Evolutionary conservation across 257 asterid genomes (phyloP), one percentile per base, ranked within the genome.

Genomic region (Rauvolfia tetraphylla): DNA sequence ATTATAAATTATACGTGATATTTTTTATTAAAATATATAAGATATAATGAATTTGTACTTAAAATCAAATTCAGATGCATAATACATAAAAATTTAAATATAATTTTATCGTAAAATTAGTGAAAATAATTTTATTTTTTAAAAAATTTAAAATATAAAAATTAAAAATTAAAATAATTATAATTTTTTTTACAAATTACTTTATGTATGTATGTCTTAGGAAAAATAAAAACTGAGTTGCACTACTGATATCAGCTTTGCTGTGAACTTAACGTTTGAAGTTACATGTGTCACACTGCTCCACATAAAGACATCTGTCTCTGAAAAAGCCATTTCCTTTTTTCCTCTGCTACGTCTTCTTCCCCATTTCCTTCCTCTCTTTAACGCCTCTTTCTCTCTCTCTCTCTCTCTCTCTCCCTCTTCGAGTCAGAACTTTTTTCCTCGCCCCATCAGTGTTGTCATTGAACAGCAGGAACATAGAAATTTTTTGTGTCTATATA

Each of bases 291-390:
- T 87, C 84, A 75, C 77, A 41, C 48, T 72, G 66, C 58, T 77
- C 54, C 79, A 39, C 51, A 83, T 48, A 79, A 84, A 80, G 41
- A 73, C 63, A 39, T 76, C 58, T 57, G 76, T 51, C 73, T 59
- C 62, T 66, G 36, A 31, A 41, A 75, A 76, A 68, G 76, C 79
- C 74, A 68, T 71, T 79, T 22, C 79, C 77, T 82, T 84, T 46
- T 85, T 81, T 59, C 67, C 81, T 77, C 80, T 66, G 82, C 83
- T 78, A 42, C 78, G 62, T 53, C 78, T 57, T 66, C 59, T 71
- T 54, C 72, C 25, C 57, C 73, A 29, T 39, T 79, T 73, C 78
- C 77, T 51, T 44, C 75, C 77, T 62, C 48, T 51, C 81, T 80
- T 74, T 61, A 72, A 59, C 80, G 13, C 56, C 57, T 72, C 31